phyloP scores from a whole-genome alignment of 2,329 filamentous ascomycete genomes.

The Diplodia seriata region DNA sequence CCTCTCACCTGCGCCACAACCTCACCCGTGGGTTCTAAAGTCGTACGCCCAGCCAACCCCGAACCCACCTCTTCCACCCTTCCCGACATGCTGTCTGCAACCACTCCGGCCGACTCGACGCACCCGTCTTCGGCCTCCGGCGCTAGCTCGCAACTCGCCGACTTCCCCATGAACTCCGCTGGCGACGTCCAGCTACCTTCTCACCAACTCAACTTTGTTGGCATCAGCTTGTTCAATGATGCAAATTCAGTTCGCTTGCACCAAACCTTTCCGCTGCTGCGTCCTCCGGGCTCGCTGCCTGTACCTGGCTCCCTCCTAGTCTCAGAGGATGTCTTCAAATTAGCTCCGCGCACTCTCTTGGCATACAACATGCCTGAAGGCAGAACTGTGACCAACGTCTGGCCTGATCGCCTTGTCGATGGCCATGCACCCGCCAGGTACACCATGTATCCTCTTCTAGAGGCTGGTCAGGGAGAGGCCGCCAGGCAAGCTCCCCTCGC shows the following conservation, averaged over 20 bases:
- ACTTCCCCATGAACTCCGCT: neutral
- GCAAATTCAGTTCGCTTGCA: neutral
- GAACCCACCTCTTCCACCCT: neutral
- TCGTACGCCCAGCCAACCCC: neutral
- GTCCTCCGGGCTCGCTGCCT: neutral
- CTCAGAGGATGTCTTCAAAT: neutral
- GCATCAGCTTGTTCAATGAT: neutral
- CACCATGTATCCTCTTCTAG: conserved; percentile 1
- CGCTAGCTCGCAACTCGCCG: neutral
- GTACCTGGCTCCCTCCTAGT: neutral
- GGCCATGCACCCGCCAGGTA: neutral
- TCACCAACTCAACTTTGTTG: neutral
- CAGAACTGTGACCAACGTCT: neutral
- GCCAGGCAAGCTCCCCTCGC: neutral
- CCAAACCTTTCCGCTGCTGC: neutral
- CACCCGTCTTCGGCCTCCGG: neutral
- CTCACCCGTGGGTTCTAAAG: neutral
- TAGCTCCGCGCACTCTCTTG: neutral
- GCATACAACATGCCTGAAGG: neutral
- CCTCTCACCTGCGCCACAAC: neutral
- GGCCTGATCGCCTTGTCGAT: conserved; percentile 8
- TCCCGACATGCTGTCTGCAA: neutral
- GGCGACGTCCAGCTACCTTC: neutral
- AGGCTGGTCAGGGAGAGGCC: neutral
- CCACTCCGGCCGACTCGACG: neutral